These are phyloP conservation scores for Apiospora phragmitis DNA, from an alignment of 2,329 filamentous ascomycete species.

Conservation along the genomic window DNA sequence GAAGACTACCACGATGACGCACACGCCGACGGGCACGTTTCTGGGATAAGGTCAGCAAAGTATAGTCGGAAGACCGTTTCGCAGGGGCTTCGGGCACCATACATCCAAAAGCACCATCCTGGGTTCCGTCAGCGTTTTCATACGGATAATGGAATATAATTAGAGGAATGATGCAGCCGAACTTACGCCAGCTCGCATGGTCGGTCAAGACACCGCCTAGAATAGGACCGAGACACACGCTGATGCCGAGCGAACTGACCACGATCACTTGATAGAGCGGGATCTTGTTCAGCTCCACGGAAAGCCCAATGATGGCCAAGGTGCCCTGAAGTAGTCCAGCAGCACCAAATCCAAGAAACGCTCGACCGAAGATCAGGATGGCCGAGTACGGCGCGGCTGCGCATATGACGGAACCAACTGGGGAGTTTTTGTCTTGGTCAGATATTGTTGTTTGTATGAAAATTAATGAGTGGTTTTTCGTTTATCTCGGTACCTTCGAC, in stretches of 20 bases:
- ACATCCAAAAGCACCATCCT: constrained; percentile 22
- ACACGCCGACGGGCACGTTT: constrained; percentile 42
- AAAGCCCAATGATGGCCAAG: constrained; percentile 31
- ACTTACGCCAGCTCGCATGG: constrained; percentile 19
- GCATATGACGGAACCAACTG: constrained; percentile 34
- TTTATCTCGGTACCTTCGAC: constrained; percentile 23
- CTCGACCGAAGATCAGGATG: constrained; percentile 27
- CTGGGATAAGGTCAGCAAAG: constrained; percentile 20
- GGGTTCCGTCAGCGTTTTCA: no score
- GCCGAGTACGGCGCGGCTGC: constrained; percentile 22
- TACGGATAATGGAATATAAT: not conserved
- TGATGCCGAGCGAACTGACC: constrained; percentile 42
- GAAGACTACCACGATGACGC: constrained; percentile 49
- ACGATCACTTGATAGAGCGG: constrained; percentile 42
- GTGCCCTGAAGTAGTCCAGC: constrained; percentile 28
- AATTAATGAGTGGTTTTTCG: not conserved
- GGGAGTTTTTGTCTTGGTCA: no score
- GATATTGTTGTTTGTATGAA: not conserved
- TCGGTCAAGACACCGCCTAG: constrained; percentile 24
- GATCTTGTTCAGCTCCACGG: constrained; percentile 40
- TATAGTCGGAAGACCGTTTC: not conserved
- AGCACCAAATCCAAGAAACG: constrained; percentile 25
- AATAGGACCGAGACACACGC: constrained; percentile 25
- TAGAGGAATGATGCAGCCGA: not conserved
- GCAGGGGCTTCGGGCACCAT: not conserved